Base-by-base conservation (phyloP, 2,329 filamentous ascomycete genomes). In the Alternaria sp. region DNA sequence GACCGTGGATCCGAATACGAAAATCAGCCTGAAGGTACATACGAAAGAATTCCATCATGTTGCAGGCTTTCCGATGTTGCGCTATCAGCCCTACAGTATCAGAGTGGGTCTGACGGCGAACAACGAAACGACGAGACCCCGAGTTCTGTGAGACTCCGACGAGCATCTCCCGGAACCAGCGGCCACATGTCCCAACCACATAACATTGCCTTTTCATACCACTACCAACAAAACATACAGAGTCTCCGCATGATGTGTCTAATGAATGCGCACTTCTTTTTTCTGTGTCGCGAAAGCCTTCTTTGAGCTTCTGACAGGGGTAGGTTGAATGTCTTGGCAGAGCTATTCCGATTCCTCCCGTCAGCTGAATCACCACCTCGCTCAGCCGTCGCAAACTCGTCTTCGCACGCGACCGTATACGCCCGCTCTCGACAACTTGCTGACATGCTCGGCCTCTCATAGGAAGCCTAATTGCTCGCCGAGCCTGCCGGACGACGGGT, bases 321-420 rank as follows among this genome's bases (percentile, higher is more conserved):
- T 18, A 48, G 1, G 20, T 2, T 3, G 7, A 38, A 38, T 16
- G 14, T 28, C 41, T 52, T 54, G 56, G 44, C 54, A 30, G 28
- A 22, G 20, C 32, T n/a, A 24, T 55, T 34, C 65, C 63, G 65
- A 54, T 53, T 32, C 49, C 55, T 66, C 66, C 56, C 63, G 64
- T 47, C 30, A 52, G 55, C 55, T 64, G 49, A 51, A 57, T 56
- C 55, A 54, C 57, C 28, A 52, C 36, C 5, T 51, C 47, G 38
- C 60, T 60, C 62, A 67, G 63, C 61, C 63, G 52, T 65, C 53
- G 56, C 66, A 65, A 62, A 63, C 44, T 64, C 52, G 57, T 54
- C 59, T 44, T 36, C 51, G 61, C 66, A 69, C 66, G 63, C 54
- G 66, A 66, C 63, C 61, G 32, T 48, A 36, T 46, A 26, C 57